phyloP scores from a whole-genome alignment of 768 basidiomycete species.

The Naematelia aurantialba region DNA sequence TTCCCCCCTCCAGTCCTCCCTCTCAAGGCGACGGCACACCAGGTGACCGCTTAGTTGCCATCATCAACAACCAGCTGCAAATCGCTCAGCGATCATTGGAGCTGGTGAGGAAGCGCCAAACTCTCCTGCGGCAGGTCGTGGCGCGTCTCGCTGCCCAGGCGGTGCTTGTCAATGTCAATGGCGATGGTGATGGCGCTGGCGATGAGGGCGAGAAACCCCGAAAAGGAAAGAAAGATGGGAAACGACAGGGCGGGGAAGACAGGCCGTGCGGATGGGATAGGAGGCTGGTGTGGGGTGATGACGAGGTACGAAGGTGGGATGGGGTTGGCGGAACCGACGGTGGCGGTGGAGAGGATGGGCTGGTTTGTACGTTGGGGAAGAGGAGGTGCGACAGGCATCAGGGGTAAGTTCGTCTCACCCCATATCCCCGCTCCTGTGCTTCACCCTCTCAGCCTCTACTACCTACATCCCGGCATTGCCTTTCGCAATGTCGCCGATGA shows the following conservation, averaged over 20 bases:
- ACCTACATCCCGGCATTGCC: no score
- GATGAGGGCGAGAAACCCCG: not conserved
- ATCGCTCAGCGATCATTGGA: slow-evolving; percentile 10
- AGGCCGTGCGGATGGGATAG: slow-evolving; percentile 35
- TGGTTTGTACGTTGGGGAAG: not conserved
- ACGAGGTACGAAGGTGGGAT: slow-evolving; percentile 12
- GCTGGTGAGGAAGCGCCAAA: slow-evolving; percentile 18
- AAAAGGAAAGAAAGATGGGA: slow-evolving; percentile 13
- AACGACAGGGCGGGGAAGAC: slow-evolving; percentile 19
- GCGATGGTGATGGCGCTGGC: slow-evolving; percentile 5
- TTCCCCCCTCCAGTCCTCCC: not conserved
- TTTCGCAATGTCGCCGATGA: no score
- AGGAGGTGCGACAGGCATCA: slow-evolving; percentile 37
- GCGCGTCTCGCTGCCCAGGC: slow-evolving; percentile 14
- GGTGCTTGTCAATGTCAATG: not conserved
- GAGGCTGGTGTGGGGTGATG: slow-evolving; percentile 27
- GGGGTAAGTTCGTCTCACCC: slow-evolving; percentile 22
- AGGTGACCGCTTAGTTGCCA: not conserved
- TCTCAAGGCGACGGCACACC: not conserved
- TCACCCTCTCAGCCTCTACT: slow-evolving; percentile 1
- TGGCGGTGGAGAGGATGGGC: slow-evolving; percentile 6
- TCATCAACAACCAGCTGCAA: slow-evolving; percentile 14
- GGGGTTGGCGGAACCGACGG: not conserved
- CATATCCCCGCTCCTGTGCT: not conserved
- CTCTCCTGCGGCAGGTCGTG: slow-evolving; percentile 17